phyloP scores from a whole-genome alignment of 2,329 filamentous ascomycete species.

The Microsporum canis region DNA sequence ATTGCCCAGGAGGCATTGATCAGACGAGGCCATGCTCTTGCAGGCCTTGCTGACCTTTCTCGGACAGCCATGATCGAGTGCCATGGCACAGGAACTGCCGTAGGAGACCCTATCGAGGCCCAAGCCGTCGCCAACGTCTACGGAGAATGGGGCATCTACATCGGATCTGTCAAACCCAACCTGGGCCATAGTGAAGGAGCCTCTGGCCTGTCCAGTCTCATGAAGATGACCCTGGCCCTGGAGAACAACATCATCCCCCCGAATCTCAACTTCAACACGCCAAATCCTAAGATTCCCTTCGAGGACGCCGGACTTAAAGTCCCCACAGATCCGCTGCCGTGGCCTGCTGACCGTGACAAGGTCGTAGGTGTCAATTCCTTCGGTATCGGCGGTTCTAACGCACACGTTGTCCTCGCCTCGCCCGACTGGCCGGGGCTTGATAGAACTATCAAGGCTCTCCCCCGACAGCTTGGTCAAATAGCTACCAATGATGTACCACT shows the following conservation, averaged over 20 bases:
- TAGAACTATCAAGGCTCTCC: too few species aligned
- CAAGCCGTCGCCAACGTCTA: conserved; percentile 15
- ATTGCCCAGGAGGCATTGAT: conserved; percentile 23
- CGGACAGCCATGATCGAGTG: conserved; percentile 8
- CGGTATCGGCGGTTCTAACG: conserved; percentile 12
- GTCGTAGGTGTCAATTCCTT: conserved; percentile 20
- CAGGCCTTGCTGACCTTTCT: conserved; percentile 15
- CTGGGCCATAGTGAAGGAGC: conserved; percentile 22
- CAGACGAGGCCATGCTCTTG: conserved; percentile 21
- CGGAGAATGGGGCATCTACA: conserved; percentile 7
- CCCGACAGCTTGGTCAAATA: too few species aligned
- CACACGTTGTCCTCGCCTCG: neutral
- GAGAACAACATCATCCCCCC: conserved; percentile 21
- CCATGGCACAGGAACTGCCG: conserved; percentile 28
- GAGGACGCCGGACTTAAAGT: conserved; percentile 15
- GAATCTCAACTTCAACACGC: conserved; percentile 19
- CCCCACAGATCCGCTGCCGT: neutral
- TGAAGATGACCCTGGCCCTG: conserved; percentile 20
- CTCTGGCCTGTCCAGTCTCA: conserved; percentile 20
- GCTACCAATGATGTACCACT: too few species aligned
- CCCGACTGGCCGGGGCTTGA: neutral
- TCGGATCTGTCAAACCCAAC: conserved; percentile 20
- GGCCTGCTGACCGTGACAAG: conserved; percentile 4
- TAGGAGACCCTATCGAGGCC: conserved; percentile 20
- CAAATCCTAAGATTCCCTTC: conserved; percentile 19